These are phyloP conservation scores for Syncephalastrum sp. DNA, from an alignment of 371 early-diverging fungal genomes.

Conservation along the genomic window DNA sequence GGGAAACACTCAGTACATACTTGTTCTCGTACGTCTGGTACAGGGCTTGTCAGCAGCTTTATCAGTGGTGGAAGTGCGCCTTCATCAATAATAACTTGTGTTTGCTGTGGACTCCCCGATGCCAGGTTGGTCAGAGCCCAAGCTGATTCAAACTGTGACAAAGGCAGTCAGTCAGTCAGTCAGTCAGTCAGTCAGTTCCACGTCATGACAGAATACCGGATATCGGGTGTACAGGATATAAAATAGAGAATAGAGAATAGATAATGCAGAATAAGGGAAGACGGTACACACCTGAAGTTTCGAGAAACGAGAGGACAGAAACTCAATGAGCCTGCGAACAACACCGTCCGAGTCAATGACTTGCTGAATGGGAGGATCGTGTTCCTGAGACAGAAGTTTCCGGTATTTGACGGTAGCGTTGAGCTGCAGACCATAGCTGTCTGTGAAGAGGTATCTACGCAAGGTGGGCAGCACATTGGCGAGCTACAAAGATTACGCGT, in stretches of 20 bases:
- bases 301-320: conserved; percentile 76
- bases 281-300: conserved; percentile 76
- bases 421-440: conserved; percentile 53
- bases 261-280: neutral
- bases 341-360: conserved; percentile 93
- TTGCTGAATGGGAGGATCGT: conserved; percentile 97
- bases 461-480: too few species aligned
- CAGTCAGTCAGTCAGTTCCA: neutral
- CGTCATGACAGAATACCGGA: too few species aligned
- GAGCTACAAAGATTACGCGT: too few species aligned
- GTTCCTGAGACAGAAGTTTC: conserved; percentile 94
- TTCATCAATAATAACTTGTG: conserved; percentile 88
- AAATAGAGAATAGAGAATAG: too few species aligned
- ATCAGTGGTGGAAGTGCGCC: conserved; percentile 95
- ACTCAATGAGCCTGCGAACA: conserved; percentile 95
- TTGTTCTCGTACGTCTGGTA: conserved; percentile 95
- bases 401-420: conserved; percentile 91
- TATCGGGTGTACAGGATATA: too few species aligned
- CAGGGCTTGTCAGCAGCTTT: conserved; percentile 81
- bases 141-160: conserved; percentile 93
- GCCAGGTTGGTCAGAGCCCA: conserved; percentile 99
- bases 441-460: too few species aligned
- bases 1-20: conserved; percentile 29
- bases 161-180: neutral
- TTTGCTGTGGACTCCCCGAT: conserved; percentile 97